Evolutionary conservation across 1,139 yeast species (phyloP).

Genomic region (Sugiyamaella paludigena): DNA sequence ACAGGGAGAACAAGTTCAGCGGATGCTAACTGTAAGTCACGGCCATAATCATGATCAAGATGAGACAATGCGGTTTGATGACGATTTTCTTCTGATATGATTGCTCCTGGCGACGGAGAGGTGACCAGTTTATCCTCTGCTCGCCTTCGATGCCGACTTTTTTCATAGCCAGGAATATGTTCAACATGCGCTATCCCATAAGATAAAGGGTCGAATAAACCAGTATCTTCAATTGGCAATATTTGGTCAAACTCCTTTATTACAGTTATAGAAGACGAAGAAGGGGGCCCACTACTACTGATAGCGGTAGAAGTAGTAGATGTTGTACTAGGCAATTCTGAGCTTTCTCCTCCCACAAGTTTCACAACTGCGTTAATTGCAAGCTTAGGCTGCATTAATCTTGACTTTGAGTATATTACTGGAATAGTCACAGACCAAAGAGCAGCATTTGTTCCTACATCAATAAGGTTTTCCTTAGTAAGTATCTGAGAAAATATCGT

Average conservation of each 20-base stretch:
- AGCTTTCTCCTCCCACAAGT: neutral
- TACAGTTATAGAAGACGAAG: constrained; percentile 1
- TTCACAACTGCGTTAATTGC: constrained; percentile 23
- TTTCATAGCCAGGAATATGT: too few relatives aligned
- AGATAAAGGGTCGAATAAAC: constrained; percentile 22
- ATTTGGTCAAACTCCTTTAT: constrained; percentile 21
- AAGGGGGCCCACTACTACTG: neutral
- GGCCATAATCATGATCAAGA: constrained; percentile 3
- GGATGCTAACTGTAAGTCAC: constrained; percentile 11
- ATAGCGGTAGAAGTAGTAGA: neutral
- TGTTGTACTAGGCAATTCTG: neutral
- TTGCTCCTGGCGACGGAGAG: neutral
- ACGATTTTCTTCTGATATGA: neutral
- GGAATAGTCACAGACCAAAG: constrained; percentile 30
- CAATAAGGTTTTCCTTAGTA: constrained; percentile 17
- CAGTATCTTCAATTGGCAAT: constrained; percentile 25
- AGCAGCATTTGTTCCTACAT: constrained; percentile 15
- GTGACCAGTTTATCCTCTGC: too few relatives aligned
- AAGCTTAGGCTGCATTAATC: constrained; percentile 27
- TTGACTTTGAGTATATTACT: constrained; percentile 31
- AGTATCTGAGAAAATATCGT: constrained; percentile 21
- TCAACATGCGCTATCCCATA: constrained; percentile 1
- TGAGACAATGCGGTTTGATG: neutral
- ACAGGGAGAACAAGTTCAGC: constrained; percentile 40
- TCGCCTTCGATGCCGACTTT: too few relatives aligned